Evolutionary conservation across 805 yeast species (phyloP), one percentile per base, ranked within the genome.

Genomic region (Nadsonia fulvescens): DNA sequence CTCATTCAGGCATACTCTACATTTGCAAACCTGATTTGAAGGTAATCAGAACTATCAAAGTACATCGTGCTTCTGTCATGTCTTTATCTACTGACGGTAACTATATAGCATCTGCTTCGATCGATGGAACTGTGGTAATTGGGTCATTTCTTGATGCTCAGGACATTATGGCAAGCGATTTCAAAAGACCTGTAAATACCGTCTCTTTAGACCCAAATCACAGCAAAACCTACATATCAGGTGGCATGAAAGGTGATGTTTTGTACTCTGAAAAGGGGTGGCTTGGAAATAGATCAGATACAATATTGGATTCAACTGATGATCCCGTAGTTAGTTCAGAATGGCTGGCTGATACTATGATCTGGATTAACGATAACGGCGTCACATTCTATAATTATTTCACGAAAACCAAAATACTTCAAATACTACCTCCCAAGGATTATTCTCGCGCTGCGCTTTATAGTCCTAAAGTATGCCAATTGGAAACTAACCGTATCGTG

Each of bases 61-160:
- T 86, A 1, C 93, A 91, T 41, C 59, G 78, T 24, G 82, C 95
- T 0, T 79, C 94, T 0, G 65, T 89, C 2, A 50, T 83, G 21
- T 66, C 79, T 0, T 58, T 81, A 1, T 66, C 70, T 28, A 60
- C 75, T 2, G 91, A 79, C 41, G 89, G 91, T 1, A 49, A 49
- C 6, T 68, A 61, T 40, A 67, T 89, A 32, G 91, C 89, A 0
- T 71, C 92, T 0, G 93, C 83, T 0, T 81, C 95, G 0, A 72
- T 86, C 56, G 98, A 89, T 44, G 98, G 98, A 1, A 76, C 93
- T 0, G 75, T 86, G 0, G 81, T 81, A 2, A 64, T 81, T 4
- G 89, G 93, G 0, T 64, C 82, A 2, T 53, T 78, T 1, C 32
- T 36, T 2, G 76, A 73, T 34, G 66, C 65, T 11, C 51, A 56